Evolutionary conservation across 352 stramenopile genomes (phyloP), one percentile per base, ranked within the genome.

Genomic region (Phytophthora tentaculata): DNA sequence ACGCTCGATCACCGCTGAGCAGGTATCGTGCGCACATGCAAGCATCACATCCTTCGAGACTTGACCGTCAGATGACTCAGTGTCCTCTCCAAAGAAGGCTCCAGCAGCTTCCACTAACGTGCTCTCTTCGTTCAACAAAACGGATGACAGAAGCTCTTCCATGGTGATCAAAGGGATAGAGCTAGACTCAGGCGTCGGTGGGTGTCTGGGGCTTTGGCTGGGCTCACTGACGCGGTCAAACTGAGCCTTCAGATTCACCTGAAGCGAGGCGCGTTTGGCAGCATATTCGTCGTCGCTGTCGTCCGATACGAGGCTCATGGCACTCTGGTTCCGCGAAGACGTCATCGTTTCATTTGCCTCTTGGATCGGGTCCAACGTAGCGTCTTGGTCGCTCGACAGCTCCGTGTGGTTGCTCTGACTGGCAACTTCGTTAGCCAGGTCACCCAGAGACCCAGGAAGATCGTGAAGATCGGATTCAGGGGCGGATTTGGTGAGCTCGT

Each of bases 281-380:
- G 74, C 56, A 59, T 89, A 81, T 47, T 92, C 85, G 3, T 63
- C 66, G 49, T 94, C 85, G 24, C 79, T 90, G 4, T 89, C 77
- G 6, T 88, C 70, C 12, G 70, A 86, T 10, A 87, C 86, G 19
- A 94, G 68, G n/a, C 85, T 92, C 79, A 95, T 93, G 64, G 77
- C 74, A 60, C 88, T 95, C n/a, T 85, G 80, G 13, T 61, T 54
- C 2, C 64, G 74, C 17, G 71, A 84, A 28, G 83, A 90, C 0
- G 62, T 70, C 29, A 76, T 67, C 43, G 83, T 81, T 64, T 93
- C 87, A 26, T 89, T 81, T 49, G 73, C 80, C 57, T 95, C 85
- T 59, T 67, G 50, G 56, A 93, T 92, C 22, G 85, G 73, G 50
- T 89, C 84, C 6, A 96, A 58, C 17, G 73, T 82, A 13, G 61